phyloP scores from a whole-genome alignment of 805 yeast species.

The Pichia californica region DNA sequence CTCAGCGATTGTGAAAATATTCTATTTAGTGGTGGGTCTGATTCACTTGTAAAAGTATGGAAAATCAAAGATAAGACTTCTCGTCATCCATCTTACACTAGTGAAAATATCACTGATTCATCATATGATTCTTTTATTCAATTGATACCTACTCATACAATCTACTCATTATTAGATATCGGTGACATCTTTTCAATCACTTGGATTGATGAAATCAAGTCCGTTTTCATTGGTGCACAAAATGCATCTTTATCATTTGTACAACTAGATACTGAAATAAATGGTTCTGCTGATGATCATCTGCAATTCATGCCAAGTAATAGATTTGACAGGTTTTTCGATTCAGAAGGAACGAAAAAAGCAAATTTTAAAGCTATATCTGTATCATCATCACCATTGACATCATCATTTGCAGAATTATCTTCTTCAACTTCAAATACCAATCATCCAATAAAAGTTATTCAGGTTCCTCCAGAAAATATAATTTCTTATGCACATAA shows the following conservation, averaged over 20 bases:
- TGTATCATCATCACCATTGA: neutral
- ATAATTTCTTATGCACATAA: slow-evolving; percentile 80
- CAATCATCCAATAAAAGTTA: slow-evolving; percentile 30
- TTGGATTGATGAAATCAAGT: slow-evolving; percentile 53
- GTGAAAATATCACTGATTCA: neutral
- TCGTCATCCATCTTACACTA: neutral
- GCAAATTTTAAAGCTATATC: slow-evolving; percentile 13
- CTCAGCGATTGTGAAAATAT: slow-evolving; percentile 46
- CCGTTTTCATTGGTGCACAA: slow-evolving; percentile 83
- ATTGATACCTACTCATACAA: slow-evolving; percentile 52
- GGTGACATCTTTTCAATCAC: slow-evolving; percentile 88
- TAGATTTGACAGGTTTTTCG: slow-evolving; percentile 80
- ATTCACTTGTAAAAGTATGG: slow-evolving; percentile 86
- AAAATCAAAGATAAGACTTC: slow-evolving; percentile 37
- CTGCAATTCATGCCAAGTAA: slow-evolving; percentile 48
- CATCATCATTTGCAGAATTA: too few species aligned
- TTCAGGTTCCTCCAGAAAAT: slow-evolving; percentile 64
- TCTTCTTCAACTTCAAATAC: slow-evolving; percentile 4
- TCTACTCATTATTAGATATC: slow-evolving; percentile 79
- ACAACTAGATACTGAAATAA: slow-evolving; percentile 27
- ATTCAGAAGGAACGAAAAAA: slow-evolving; percentile 57
- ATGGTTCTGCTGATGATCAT: slow-evolving; percentile 19
- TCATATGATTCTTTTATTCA: neutral
- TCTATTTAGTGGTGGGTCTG: slow-evolving; percentile 83
- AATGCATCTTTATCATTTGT: slow-evolving; percentile 84